Conservation (phyloP, 2,329 filamentous ascomycete genomes). For the Coniochaeta ligniaria region DNA sequence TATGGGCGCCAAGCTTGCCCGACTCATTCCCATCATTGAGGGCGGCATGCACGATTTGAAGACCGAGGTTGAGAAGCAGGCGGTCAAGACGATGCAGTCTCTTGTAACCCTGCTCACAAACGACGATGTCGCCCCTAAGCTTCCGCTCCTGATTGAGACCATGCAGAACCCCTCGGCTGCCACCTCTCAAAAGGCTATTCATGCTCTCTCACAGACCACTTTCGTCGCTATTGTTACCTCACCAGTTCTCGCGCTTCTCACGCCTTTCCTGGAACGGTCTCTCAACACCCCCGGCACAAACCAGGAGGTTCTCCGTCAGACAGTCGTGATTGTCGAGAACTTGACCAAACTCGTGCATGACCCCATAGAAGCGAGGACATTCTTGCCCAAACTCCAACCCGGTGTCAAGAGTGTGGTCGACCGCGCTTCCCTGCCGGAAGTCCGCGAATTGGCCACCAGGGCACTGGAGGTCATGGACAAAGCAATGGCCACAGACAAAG, state of each 20-base stretch:
- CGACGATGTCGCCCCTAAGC: constrained; percentile 89
- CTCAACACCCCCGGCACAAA: constrained; percentile 85
- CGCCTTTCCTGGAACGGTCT: constrained; percentile 87
- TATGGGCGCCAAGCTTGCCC: constrained; percentile 82
- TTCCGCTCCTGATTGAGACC: constrained; percentile 85
- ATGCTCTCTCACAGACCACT: constrained; percentile 94
- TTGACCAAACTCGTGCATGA: constrained; percentile 96
- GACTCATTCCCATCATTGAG: constrained; percentile 86
- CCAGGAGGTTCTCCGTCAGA: constrained; percentile 92
- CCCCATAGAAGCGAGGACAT: constrained; percentile 87
- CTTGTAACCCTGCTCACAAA: constrained; percentile 88
- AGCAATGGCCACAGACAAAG: constrained; percentile 71
- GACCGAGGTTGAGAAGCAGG: constrained; percentile 78
- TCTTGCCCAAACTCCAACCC: constrained; percentile 88
- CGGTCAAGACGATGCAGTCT: constrained; percentile 85
- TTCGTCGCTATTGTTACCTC: constrained; percentile 96
- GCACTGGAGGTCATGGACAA: constrained; percentile 84
- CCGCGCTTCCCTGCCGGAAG: constrained; percentile 86
- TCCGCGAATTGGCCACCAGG: constrained; percentile 79
- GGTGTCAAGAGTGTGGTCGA: constrained; percentile 86
- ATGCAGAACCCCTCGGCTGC: constrained; percentile 91
- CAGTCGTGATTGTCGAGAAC: constrained; percentile 95
- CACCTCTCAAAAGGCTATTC: constrained; percentile 90
- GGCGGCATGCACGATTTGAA: constrained; percentile 96
- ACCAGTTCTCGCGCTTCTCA: constrained; percentile 87